These are phyloP conservation scores for Paramecium caudatum DNA, from an alignment of 73 alveolate species.

Conservation along the genomic window DNA sequence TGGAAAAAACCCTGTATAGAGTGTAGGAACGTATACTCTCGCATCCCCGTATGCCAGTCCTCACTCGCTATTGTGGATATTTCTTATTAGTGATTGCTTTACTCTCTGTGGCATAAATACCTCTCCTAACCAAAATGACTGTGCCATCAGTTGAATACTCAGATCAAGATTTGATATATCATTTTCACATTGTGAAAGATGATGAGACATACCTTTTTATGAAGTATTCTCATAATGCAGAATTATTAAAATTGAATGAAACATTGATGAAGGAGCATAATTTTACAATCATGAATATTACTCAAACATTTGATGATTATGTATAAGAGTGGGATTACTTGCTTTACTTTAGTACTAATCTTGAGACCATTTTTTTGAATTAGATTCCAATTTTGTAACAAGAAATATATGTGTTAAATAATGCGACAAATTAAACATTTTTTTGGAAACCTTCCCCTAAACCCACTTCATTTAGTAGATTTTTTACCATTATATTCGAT, in stretches of 20 bases:
- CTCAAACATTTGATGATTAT: no score
- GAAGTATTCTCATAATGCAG: background rate
- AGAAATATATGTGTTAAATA: constrained; percentile 21
- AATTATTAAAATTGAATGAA: background rate
- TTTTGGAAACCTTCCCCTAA: no score
- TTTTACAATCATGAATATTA: background rate
- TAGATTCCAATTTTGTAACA: no score
- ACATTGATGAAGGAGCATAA: background rate
- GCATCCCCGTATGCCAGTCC: background rate
- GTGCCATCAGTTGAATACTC: background rate
- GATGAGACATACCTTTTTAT: background rate
- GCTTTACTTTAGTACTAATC: no score
- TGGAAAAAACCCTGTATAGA: constrained; percentile 60
- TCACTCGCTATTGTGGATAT: background rate
- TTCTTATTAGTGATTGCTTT: no score
- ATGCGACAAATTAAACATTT: constrained; percentile 12
- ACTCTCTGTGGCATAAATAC: background rate
- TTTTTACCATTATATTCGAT: no score
- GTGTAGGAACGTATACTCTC: constrained; percentile 23
- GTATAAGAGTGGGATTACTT: no score
- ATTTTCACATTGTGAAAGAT: background rate
- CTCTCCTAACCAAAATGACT: background rate
- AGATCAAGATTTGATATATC: background rate
- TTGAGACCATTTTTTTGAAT: no score
- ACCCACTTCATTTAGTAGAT: no score